Percentiles rank a stretch among this genome's conserved stretches.
Evolutionary conservation across 2,329 filamentous ascomycete genomes (phyloP).

Genomic region (Colletotrichum limetticola): DNA sequence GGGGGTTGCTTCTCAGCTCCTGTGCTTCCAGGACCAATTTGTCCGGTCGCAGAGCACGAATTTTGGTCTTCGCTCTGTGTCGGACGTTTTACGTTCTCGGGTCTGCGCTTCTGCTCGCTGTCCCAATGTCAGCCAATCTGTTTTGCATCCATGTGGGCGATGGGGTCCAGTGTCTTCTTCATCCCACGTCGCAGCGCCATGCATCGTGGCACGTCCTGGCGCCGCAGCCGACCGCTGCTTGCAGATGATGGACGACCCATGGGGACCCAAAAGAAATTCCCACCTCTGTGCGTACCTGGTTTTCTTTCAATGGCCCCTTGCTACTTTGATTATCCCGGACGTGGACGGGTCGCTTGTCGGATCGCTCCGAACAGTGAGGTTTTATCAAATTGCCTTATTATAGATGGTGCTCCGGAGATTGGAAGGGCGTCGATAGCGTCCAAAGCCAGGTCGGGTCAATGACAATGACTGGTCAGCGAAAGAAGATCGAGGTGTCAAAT

Average conservation of each 20-base stretch:
- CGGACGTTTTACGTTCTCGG: not conserved
- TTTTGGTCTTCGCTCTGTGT: not conserved
- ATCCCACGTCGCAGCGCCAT: slow-evolving; percentile 18
- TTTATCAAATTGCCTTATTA: slow-evolving; percentile 5
- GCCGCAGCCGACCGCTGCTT: slow-evolving; percentile 12
- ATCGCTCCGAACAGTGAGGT: not conserved
- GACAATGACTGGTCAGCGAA: not conserved
- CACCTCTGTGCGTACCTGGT: slow-evolving; percentile 19
- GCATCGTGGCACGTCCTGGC: slow-evolving; percentile 23
- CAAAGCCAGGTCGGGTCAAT: not conserved
- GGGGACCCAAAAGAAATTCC: slow-evolving; percentile 7
- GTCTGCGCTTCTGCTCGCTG: not conserved
- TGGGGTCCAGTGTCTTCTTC: slow-evolving; percentile 22
- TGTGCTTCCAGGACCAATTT: not conserved
- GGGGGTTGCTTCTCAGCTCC: not conserved
- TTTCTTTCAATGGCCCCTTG: slow-evolving; percentile 13
- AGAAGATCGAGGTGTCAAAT: not conserved
- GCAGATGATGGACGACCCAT: slow-evolving; percentile 1
- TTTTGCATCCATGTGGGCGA: not conserved
- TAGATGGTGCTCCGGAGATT: slow-evolving; percentile 6
- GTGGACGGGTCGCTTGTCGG: slow-evolving; percentile 2
- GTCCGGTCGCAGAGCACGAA: not conserved
- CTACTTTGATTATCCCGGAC: slow-evolving; percentile 6
- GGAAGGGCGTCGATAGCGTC: slow-evolving; percentile 26
- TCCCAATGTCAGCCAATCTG: slow-evolving; percentile 13